phyloP scores from a whole-genome alignment of 2,329 filamentous ascomycete genomes.

The Cytospora schulzeri region DNA sequence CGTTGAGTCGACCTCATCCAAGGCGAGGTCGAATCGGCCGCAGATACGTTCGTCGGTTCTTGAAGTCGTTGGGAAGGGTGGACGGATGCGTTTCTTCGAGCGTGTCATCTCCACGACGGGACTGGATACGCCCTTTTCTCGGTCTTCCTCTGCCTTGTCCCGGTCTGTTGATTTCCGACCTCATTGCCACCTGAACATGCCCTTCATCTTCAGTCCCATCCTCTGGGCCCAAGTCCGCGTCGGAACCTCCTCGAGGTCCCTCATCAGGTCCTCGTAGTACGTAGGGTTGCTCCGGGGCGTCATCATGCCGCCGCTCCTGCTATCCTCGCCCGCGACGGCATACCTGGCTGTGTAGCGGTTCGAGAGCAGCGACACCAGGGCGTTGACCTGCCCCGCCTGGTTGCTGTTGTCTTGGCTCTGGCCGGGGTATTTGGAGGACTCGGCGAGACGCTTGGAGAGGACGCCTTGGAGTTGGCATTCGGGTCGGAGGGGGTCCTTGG shows the following conservation, averaged over 20 bases:
- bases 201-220: constrained; percentile 56
- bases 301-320: constrained; percentile 53
- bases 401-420: constrained; percentile 32
- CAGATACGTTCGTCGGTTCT: background rate
- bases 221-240: constrained; percentile 56
- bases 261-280: constrained; percentile 63
- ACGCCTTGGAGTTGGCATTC: constrained; percentile 63
- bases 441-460: constrained; percentile 49
- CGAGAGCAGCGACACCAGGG: constrained; percentile 59
- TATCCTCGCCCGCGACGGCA: constrained; percentile 26
- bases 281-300: constrained; percentile 64
- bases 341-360: constrained; percentile 61
- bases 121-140: no score
- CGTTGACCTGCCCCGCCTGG: constrained; percentile 59
- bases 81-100: background rate
- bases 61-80: background rate
- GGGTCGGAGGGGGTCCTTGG: constrained; percentile 64
- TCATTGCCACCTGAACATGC: constrained; percentile 61
- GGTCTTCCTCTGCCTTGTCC: background rate
- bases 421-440: constrained; percentile 29
- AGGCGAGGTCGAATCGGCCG: background rate
- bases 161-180: background rate
- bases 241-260: constrained; percentile 65
- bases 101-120: background rate
- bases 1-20: background rate